These are phyloP conservation scores for Luffa aegyptiaca DNA, from an alignment of 306 rosid genomes.

Conservation along the genomic window DNA sequence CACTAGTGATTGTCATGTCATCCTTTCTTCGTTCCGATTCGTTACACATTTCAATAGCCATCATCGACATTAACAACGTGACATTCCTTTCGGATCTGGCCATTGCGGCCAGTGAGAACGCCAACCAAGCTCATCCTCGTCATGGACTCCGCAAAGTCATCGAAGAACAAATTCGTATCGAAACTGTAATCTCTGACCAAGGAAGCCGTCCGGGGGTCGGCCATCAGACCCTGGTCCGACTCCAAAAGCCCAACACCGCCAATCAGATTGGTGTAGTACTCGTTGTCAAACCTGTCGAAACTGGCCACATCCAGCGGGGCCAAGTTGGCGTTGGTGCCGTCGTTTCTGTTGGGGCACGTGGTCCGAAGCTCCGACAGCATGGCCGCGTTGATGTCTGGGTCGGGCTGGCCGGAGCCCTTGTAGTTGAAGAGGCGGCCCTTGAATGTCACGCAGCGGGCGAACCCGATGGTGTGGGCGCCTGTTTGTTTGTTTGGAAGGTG, in stretches of 20 bases:
- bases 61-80: conserved; percentile 31
- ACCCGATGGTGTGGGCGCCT: conserved; percentile 71
- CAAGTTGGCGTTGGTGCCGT: conserved; percentile 29
- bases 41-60: neutral
- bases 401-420: conserved; percentile 48
- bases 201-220: conserved; percentile 25
- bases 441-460: conserved; percentile 54
- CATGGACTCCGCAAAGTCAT: conserved; percentile 60
- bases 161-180: conserved; percentile 22
- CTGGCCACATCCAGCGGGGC: conserved; percentile 50
- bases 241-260: conserved; percentile 36
- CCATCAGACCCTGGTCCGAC: conserved; percentile 46
- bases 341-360: conserved; percentile 37
- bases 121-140: conserved; percentile 43
- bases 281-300: conserved; percentile 34
- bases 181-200: conserved; percentile 33
- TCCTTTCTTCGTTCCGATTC: neutral
- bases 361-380: conserved; percentile 25
- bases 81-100: conserved; percentile 47
- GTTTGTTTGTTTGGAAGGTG: conserved; percentile 4
- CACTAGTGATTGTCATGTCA: no score
- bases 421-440: conserved; percentile 49
- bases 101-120: conserved; percentile 36
- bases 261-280: conserved; percentile 27
- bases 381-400: conserved; percentile 33